Conservation (phyloP, 2,329 filamentous ascomycete species). For the Mollisiaceae sp. region DNA sequence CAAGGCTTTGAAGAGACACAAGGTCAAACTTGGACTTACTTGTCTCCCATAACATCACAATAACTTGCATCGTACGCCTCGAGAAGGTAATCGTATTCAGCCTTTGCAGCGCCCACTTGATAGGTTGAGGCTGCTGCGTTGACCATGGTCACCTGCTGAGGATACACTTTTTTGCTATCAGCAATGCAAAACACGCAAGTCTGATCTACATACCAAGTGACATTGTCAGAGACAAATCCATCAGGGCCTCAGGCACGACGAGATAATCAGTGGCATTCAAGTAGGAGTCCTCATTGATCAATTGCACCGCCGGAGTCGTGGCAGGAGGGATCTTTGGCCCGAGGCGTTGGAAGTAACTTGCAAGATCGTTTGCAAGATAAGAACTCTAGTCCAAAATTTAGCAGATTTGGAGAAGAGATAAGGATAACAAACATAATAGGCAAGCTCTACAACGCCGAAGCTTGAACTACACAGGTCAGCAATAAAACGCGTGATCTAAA, state of each 20-base stretch:
- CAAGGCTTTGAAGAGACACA: neutral
- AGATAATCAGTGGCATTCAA: neutral
- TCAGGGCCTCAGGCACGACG: neutral
- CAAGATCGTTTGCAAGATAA: conserved; percentile 1
- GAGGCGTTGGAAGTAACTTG: neutral
- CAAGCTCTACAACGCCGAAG: conserved; percentile 19
- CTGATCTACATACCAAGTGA: neutral
- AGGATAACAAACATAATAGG: neutral
- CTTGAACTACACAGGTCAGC: conserved; percentile 8
- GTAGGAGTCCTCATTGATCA: neutral
- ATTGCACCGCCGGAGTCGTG: conserved; percentile 2
- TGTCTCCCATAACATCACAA: conserved; percentile 3
- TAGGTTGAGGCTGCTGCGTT: neutral
- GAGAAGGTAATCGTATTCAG: conserved; percentile 3
- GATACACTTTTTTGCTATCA: neutral
- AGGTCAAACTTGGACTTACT: conserved; percentile 2
- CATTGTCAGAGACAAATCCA: conserved; percentile 8
- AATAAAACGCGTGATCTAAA: neutral
- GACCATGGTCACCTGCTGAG: conserved; percentile 9
- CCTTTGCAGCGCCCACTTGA: neutral
- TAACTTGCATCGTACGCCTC: conserved; percentile 9
- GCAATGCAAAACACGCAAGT: neutral
- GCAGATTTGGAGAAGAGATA: neutral
- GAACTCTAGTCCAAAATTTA: conserved; percentile 2
- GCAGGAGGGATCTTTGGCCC: neutral